Percentiles rank a stretch among this genome's conserved stretches.
phyloP scores from a whole-genome alignment of 768 basidiomycete genomes.

The Agrocybe praecox region DNA sequence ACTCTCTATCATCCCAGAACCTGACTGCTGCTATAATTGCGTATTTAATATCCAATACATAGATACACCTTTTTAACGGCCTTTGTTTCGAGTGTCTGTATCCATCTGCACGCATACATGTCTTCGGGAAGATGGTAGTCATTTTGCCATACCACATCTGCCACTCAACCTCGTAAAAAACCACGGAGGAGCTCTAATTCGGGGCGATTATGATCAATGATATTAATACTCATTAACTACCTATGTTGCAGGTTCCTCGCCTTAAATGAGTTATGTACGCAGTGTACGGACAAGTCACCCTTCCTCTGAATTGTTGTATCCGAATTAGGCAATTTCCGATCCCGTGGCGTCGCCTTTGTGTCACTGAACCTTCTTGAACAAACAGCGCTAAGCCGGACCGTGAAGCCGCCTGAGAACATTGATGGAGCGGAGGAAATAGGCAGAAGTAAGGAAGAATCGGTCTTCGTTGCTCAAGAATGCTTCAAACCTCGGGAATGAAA shows the following conservation, averaged over 20 bases:
- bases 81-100: too few relatives aligned
- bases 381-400: conserved; percentile 1
- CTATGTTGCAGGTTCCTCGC: not conserved
- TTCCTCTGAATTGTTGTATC: not conserved
- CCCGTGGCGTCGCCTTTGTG: not conserved
- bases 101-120: not conserved
- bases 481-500: too few relatives aligned
- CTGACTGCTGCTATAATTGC: too few relatives aligned
- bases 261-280: not conserved
- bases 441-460: not conserved
- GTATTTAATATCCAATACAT: too few relatives aligned
- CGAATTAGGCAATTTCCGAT: not conserved
- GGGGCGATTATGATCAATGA: not conserved
- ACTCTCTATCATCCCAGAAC: too few relatives aligned
- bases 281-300: not conserved
- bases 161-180: not conserved
- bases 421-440: not conserved
- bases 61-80: too few relatives aligned
- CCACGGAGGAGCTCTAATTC: not conserved
- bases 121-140: not conserved
- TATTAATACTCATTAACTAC: not conserved
- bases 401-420: not conserved
- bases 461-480: too few relatives aligned
- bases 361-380: not conserved
- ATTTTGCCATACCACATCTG: not conserved